Conservation (phyloP, 2,329 filamentous ascomycete genomes). For the Fusarium guadeloupense region DNA sequence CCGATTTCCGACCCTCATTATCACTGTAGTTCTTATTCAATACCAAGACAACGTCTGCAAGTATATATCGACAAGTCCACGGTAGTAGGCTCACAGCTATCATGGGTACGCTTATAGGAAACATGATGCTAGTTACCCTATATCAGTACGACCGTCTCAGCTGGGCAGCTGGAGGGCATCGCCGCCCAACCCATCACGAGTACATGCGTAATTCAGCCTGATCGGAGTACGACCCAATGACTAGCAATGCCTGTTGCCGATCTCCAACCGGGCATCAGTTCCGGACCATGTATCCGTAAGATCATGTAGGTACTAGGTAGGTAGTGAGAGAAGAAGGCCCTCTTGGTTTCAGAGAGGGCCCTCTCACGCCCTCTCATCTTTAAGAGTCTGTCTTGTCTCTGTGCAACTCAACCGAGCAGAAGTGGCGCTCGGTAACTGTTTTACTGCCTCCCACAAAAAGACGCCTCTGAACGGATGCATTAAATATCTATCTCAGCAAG, state of each 20-base stretch:
- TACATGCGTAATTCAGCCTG: conserved; percentile 5
- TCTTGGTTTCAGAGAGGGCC: neutral
- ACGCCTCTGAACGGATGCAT: no score
- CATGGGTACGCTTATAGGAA: no score
- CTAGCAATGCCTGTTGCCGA: conserved; percentile 24
- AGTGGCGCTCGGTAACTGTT: conserved; percentile 7
- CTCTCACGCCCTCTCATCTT: neutral
- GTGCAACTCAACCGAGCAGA: conserved; percentile 15
- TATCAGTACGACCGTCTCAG: neutral
- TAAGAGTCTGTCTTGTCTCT: neutral
- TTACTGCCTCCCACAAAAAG: no score
- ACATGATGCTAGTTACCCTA: conserved; percentile 7
- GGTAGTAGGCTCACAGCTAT: no score
- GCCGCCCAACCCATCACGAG: neutral
- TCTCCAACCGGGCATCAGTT: conserved; percentile 3
- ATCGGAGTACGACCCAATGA: conserved; percentile 6
- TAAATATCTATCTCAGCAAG: no score
- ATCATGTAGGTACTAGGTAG: no score
- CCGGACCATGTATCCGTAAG: neutral
- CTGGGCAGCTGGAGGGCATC: neutral
- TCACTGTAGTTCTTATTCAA: no score
- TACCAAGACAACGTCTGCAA: no score
- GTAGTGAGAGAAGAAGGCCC: neutral
- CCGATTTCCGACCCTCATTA: no score
- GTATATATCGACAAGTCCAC: no score